phyloP scores from a whole-genome alignment of 176 grass and related monocot genomes.

The Pharus latifolius region DNA sequence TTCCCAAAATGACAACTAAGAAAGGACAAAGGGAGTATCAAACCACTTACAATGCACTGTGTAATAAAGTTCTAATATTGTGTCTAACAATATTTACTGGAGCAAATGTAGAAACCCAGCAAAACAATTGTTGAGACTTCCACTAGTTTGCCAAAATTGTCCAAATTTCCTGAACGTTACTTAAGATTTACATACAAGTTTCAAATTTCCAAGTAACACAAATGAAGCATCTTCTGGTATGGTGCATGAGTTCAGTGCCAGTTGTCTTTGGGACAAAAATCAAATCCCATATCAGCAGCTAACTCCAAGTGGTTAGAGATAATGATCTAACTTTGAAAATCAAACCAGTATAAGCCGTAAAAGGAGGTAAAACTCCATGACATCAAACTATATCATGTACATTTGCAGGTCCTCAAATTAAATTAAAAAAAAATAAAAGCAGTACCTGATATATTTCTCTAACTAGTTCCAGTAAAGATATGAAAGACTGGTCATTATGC shows the following conservation, averaged over 20 bases:
- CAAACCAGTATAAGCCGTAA: neutral
- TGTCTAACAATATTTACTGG: neutral
- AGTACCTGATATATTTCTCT: conserved; percentile 87
- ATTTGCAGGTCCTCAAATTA: neutral
- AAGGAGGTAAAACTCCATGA: neutral
- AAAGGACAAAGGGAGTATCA: too few species aligned
- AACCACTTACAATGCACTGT: too few species aligned
- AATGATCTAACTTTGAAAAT: neutral
- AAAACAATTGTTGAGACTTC: neutral
- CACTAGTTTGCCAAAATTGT: neutral
- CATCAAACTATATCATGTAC: neutral
- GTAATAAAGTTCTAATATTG: too few species aligned
- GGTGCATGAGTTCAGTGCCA: neutral
- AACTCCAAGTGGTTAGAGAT: neutral
- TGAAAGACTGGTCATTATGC: conserved; percentile 45
- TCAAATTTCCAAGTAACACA: neutral
- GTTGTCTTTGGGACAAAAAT: neutral
- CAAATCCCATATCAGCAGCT: neutral
- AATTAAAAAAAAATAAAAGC: conserved; percentile 4
- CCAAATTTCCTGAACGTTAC: neutral
- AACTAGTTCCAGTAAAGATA: conserved; percentile 85
- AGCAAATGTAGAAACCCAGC: neutral
- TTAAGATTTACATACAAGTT: neutral
- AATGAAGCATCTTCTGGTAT: neutral
- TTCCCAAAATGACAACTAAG: too few species aligned